Evolutionary conservation across 2,329 filamentous ascomycete species (phyloP).

Genomic region (Penicillium sp.): DNA sequence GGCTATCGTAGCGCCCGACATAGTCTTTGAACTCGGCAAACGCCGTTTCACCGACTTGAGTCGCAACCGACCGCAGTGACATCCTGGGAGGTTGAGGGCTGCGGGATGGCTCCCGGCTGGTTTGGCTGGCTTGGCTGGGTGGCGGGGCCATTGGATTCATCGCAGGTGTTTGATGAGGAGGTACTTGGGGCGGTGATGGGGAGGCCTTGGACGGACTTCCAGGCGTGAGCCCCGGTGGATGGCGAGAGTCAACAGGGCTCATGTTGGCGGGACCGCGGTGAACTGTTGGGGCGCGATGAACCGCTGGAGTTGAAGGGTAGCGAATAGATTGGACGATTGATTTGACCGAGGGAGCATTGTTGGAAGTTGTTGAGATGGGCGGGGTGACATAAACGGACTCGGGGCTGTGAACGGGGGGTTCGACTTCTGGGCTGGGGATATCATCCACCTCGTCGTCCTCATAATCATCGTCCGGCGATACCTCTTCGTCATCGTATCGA

Average conservation of each 20-base stretch:
- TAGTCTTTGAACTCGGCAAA: constrained; percentile 64
- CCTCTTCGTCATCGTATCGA: constrained; percentile 30
- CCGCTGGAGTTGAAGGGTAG: constrained; percentile 21
- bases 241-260: constrained; percentile 23
- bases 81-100: constrained; percentile 28
- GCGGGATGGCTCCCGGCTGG: constrained; percentile 15
- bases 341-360: constrained; percentile 20
- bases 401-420: constrained; percentile 2
- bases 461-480: constrained; percentile 26
- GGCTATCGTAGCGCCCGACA: constrained; percentile 65
- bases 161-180: constrained; percentile 4
- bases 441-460: constrained; percentile 9
- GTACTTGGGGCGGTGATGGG: constrained; percentile 7
- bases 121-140: constrained; percentile 5
- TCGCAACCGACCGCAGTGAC: constrained; percentile 35
- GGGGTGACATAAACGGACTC: constrained; percentile 25
- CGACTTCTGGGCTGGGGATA: constrained; percentile 12
- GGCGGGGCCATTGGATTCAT: constrained; percentile 12
- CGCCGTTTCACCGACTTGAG: constrained; percentile 57
- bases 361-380: constrained; percentile 20
- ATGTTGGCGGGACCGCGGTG: constrained; percentile 15
- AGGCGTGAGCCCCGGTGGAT: constrained; percentile 21
- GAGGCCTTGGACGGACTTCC: constrained; percentile 17
- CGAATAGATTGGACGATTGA: constrained; percentile 25
- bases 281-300: constrained; percentile 12